phyloP scores from a whole-genome alignment of 2,329 filamentous ascomycete species.

The Lecanosticta acicola region DNA sequence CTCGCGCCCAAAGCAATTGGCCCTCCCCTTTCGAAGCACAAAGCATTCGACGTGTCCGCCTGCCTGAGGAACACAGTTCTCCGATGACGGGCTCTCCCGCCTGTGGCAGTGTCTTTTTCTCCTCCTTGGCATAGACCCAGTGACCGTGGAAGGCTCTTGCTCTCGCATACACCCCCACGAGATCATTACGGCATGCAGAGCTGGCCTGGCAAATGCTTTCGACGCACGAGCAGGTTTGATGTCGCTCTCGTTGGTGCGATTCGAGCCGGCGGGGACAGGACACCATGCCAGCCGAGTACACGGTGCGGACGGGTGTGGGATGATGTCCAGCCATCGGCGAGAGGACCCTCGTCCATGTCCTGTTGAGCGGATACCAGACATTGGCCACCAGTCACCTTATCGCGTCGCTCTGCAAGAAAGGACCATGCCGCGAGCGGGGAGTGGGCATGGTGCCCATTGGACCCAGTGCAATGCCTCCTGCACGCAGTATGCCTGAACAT shows the following conservation, averaged over 20 bases:
- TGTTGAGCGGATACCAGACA: conserved; percentile 18
- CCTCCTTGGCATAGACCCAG: too few species aligned
- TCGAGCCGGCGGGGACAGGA: conserved; percentile 8
- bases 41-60: background rate
- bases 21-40: background rate
- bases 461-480: conserved; percentile 18
- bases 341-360: background rate
- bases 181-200: background rate
- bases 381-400: conserved; percentile 47
- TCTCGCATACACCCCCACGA: background rate
- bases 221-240: conserved; percentile 9
- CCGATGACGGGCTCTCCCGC: background rate
- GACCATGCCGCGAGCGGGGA: conserved; percentile 16
- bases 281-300: conserved; percentile 2
- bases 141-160: background rate
- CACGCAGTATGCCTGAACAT: conserved; percentile 8
- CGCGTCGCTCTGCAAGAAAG: conserved; percentile 38
- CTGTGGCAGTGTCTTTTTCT: too few species aligned
- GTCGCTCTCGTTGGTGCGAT: conserved; percentile 10
- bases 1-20: background rate
- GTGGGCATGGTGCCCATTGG: conserved; percentile 16
- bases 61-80: background rate
- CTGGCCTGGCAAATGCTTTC: background rate
- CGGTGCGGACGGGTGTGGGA: conserved; percentile 3
- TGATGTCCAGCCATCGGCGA: conserved; percentile 3